These are phyloP conservation scores for Aaosphaeria pasadenensis DNA, from an alignment of 2,329 filamentous ascomycete genomes.

Conservation along the genomic window DNA sequence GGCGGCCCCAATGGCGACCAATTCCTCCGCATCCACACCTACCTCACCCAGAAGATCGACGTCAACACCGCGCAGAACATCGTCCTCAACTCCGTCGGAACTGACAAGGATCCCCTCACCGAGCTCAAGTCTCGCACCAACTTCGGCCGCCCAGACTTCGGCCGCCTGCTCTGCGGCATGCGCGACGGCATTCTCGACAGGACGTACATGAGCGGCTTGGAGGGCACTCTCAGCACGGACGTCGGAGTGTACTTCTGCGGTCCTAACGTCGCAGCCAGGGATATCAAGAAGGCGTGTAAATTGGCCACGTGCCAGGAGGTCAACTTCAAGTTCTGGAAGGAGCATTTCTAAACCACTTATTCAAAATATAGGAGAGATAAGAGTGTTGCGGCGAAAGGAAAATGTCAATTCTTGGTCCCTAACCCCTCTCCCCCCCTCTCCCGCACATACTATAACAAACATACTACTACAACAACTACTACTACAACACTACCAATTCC, in stretches of 20 bases:
- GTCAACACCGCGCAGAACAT: slow-evolving; percentile 94
- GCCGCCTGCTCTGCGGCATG: slow-evolving; percentile 76
- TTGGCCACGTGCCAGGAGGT: slow-evolving; percentile 72
- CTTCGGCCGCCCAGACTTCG: slow-evolving; percentile 91
- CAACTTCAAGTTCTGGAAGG: slow-evolving; percentile 98
- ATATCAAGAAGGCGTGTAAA: slow-evolving; percentile 81
- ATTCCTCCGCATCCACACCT: slow-evolving; percentile 97
- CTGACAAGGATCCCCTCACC: slow-evolving; percentile 83
- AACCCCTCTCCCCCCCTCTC: too few species aligned
- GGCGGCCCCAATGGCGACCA: slow-evolving; percentile 64
- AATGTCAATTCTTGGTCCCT: too few species aligned
- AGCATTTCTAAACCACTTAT: slow-evolving; percentile 59
- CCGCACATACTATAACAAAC: too few species aligned
- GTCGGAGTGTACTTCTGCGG: slow-evolving; percentile 99
- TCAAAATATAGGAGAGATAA: too few species aligned
- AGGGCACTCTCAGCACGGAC: slow-evolving; percentile 73
- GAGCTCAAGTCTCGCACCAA: slow-evolving; percentile 88
- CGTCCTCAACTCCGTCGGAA: slow-evolving; percentile 90
- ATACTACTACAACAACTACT: too few species aligned
- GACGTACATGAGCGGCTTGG: slow-evolving; percentile 79
- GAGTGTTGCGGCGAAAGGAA: too few species aligned
- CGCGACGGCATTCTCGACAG: slow-evolving; percentile 81
- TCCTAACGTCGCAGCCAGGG: slow-evolving; percentile 73
- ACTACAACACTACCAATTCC: too few species aligned
- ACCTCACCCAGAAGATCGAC: slow-evolving; percentile 91